Evolutionary conservation across 1,284 basidiomycete genomes (phyloP).

Genomic region (Boletellus deceptivus): DNA sequence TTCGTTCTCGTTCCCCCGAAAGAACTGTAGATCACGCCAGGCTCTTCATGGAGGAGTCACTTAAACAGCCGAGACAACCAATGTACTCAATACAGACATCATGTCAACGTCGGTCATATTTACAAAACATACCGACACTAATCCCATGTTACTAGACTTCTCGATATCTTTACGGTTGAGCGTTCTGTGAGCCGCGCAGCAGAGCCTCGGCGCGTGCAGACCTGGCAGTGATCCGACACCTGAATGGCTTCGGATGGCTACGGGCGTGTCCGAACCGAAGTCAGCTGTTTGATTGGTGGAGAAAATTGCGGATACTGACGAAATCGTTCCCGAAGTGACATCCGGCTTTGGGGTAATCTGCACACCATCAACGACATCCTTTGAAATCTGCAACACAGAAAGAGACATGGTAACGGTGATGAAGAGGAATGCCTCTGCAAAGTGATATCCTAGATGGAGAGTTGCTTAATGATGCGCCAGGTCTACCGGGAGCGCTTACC

Average conservation of each 20-base stretch:
- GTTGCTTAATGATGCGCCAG: not conserved
- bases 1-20: too few species aligned
- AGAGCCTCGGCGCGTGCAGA: conserved; percentile 12
- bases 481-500: not conserved
- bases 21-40: too few species aligned
- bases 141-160: too few species aligned
- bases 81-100: too few species aligned
- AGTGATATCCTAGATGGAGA: conserved; percentile 6
- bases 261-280: not conserved
- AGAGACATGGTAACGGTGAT: conserved; percentile 21
- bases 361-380: not conserved
- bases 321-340: not conserved
- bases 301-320: not conserved
- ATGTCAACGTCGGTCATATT: too few species aligned
- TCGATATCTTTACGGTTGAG: too few species aligned
- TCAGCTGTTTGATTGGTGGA: not conserved
- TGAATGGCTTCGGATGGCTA: conserved; percentile 5
- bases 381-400: conserved; percentile 10
- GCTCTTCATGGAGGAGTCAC: too few species aligned
- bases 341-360: conserved; percentile 11
- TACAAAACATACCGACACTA: too few species aligned
- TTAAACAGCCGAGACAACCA: too few species aligned
- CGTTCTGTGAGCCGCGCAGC: not conserved
- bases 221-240: conserved; percentile 12
- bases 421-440: conserved; percentile 19